Evolutionary conservation across 345 rosid genomes (phyloP).

Genomic region (Murraya koenigii): DNA sequence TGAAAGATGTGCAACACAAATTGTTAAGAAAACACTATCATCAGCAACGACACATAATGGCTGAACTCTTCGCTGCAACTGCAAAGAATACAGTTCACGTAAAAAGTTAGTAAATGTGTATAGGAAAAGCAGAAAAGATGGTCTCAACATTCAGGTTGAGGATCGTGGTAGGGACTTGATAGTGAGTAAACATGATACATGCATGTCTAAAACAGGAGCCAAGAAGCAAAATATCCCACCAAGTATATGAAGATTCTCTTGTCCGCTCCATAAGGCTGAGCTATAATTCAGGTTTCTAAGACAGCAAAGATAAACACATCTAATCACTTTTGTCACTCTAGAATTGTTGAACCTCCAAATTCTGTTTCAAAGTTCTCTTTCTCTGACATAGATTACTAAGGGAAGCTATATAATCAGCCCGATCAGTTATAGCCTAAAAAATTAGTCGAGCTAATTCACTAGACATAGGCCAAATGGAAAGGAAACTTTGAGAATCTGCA

Average conservation of each 20-base stretch:
- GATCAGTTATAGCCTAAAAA: neutral
- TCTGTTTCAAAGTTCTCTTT: neutral
- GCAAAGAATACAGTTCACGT: constrained; percentile 23
- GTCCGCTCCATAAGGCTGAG: neutral
- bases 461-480: neutral
- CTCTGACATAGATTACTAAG: neutral
- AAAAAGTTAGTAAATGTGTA: neutral
- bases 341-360: neutral
- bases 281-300: neutral
- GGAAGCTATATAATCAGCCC: neutral
- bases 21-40: constrained; percentile 74
- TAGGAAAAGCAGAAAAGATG: neutral
- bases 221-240: neutral
- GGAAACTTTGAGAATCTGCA: neutral
- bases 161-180: neutral
- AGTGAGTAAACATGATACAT: neutral
- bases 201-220: neutral
- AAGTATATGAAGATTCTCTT: neutral
- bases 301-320: neutral
- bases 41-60: constrained; percentile 69
- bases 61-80: constrained; percentile 60
- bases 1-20: constrained; percentile 53
- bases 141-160: neutral
- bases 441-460: neutral
- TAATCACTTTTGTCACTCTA: neutral